These are phyloP conservation scores for Juglanconis oblonga DNA, from an alignment of 2,329 filamentous ascomycete genomes.

Conservation along the genomic window DNA sequence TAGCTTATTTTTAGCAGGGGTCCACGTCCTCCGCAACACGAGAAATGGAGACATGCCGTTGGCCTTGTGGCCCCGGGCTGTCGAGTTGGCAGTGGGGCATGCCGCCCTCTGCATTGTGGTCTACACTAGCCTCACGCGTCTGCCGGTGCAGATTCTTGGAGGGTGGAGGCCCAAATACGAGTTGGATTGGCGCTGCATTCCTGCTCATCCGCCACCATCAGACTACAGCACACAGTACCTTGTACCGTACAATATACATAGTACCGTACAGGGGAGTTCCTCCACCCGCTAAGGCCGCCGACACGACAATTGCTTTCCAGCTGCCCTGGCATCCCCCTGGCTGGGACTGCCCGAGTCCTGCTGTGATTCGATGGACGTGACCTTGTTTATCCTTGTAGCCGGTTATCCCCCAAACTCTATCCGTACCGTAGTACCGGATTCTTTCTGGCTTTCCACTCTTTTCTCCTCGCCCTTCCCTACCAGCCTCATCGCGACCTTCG, in stretches of 20 bases:
- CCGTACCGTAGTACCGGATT: not conserved
- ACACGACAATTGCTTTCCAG: too few species aligned
- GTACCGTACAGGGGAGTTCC: too few species aligned
- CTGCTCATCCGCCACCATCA: not conserved
- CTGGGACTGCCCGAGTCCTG: not conserved
- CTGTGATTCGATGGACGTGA: conserved; percentile 10
- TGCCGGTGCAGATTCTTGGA: too few species aligned
- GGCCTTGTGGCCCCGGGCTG: not conserved
- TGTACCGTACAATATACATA: too few species aligned
- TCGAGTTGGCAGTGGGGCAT: conserved; percentile 1
- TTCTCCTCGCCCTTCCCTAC: not conserved
- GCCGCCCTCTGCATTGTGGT: not conserved
- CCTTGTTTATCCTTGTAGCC: conserved; percentile 14
- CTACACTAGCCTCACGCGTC: not conserved
- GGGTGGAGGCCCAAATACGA: not conserved
- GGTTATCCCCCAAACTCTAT: conserved; percentile 11
- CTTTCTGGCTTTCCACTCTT: not conserved
- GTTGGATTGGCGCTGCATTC: not conserved
- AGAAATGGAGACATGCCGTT: conserved; percentile 18
- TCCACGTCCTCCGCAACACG: conserved; percentile 15
- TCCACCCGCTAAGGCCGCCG: too few species aligned
- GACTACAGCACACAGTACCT: not conserved
- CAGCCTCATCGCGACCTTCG: conserved; percentile 5
- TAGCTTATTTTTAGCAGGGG: conserved; percentile 19
- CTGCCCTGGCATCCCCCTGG: not conserved